Evolutionary conservation across 805 yeast species (phyloP), one percentile per base, ranked within the genome.

Genomic region (Teunomyces tritomae): DNA sequence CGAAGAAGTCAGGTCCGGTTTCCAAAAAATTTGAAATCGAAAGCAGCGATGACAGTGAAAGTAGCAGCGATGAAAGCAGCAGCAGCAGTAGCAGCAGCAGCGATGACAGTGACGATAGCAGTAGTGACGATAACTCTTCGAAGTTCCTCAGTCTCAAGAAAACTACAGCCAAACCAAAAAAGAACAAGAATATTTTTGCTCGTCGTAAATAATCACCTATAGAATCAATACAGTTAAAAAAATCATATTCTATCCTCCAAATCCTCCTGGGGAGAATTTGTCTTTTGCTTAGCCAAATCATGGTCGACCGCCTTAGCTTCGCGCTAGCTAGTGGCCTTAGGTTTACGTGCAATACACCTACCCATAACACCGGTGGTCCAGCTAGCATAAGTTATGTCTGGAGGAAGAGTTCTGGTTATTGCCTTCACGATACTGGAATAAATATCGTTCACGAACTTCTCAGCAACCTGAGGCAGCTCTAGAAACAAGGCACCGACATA

Each of bases 401-500:
- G 53, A 10, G 52, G 55, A 10, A 48, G 36, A 1, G 54, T 44
- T 24, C 51, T 48, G 39, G 54, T 54, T 16, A 67, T 61, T 63
- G 62, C 63, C n/a, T 49, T 55, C 30, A 70, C 57, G 3, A 71
- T 57, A 30, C 59, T 57, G 35, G 57, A 61, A 43, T 68, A 71
- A 8, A 71, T 61, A 33, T 56, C 59, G 20, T 55, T 55, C 10
- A 71, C 63, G 61, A 69, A 70, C n/a, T 45, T 37, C 48, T 64
- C 65, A 2, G 75, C 74, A 1, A 56, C 64, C 7, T 55, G 59
- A 4, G 75, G 75, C 50, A 63, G 70, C 42, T 70, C 74, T 13
- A 70, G 47, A 39, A 63, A 64, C 40, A 71, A 59, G 0, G 74
- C 71, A n/a, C 74, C 76, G n/a, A 69, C 67, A 42, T 71, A 71